phyloP scores from a whole-genome alignment of 108 stramenopile species.

The Pseudonitzschia multistriata region DNA sequence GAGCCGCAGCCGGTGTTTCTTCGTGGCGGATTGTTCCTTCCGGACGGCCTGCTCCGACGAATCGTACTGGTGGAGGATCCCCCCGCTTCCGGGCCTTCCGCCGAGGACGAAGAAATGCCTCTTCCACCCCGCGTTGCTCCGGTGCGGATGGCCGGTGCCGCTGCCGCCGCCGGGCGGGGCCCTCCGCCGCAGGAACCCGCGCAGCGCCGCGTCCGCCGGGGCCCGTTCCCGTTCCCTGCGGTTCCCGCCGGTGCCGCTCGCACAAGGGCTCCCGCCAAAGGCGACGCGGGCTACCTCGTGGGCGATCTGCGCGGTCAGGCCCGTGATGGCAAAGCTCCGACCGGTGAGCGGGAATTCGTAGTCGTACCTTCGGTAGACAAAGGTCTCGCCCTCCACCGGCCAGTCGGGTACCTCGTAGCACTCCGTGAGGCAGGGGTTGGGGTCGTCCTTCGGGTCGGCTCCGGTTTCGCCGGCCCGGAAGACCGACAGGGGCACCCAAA shows the following conservation, averaged over 20 bases:
- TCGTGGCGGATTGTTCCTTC: conserved; percentile 34
- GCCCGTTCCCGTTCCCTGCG: too few species aligned
- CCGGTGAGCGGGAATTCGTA: conserved; percentile 20
- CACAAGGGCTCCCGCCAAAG: conserved; percentile 1
- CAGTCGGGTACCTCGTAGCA: conserved; percentile 31
- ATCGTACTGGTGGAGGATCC: conserved; percentile 47
- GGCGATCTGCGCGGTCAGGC: conserved; percentile 64
- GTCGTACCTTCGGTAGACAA: conserved; percentile 53
- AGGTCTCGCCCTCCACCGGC: conserved; percentile 28
- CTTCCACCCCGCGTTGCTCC: conserved; percentile 2
- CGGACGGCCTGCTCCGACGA: conserved; percentile 18
- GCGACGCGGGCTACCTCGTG: conserved; percentile 52
- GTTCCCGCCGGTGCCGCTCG: not conserved
- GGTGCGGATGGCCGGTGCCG: not conserved
- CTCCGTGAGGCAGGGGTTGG: not conserved
- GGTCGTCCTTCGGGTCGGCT: too few species aligned
- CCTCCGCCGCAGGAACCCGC: conserved; percentile 9
- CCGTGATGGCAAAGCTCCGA: conserved; percentile 52
- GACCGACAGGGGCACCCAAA: conserved; percentile 55
- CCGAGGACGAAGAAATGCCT: not conserved
- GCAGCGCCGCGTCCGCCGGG: conserved; percentile 22
- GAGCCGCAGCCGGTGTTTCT: conserved; percentile 43
- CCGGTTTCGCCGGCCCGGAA: too few species aligned
- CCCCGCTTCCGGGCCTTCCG: not conserved
- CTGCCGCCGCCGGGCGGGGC: not conserved